A percentile compares a stretch with the other conserved stretches of the same genome.
Conservation (phyloP, 805 yeast species). For the Dipodascus geniculatus region DNA sequence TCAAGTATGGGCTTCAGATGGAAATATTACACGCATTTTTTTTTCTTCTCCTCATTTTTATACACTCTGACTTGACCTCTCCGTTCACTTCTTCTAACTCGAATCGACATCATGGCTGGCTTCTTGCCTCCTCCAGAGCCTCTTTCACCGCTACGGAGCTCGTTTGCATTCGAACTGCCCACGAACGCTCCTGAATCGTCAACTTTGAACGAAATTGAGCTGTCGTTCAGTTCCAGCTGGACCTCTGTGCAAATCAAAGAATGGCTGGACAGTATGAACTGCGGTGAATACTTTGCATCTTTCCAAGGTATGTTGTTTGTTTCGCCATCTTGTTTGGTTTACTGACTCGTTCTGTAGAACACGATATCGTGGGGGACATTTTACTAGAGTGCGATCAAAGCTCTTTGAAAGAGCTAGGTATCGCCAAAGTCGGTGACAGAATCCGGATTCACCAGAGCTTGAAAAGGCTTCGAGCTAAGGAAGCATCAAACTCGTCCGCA, state of each 20-base stretch:
- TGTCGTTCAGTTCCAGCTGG: constrained; percentile 15
- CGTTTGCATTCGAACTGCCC: constrained; percentile 11
- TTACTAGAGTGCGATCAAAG: constrained; percentile 48
- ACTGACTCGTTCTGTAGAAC: no score
- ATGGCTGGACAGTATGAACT: constrained; percentile 24
- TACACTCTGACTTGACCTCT: background rate
- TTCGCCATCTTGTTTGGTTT: no score
- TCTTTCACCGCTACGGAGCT: constrained; percentile 18
- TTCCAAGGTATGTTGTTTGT: constrained; percentile 9
- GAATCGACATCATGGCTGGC: constrained; percentile 3
- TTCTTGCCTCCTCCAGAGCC: constrained; percentile 21
- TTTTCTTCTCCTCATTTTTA: background rate
- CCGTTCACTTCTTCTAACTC: background rate
- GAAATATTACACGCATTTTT: background rate
- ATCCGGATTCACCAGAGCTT: constrained; percentile 54
- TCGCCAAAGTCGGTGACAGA: constrained; percentile 74
- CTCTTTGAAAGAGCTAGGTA: constrained; percentile 61
- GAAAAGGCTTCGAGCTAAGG: constrained; percentile 28
- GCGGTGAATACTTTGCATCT: constrained; percentile 18
- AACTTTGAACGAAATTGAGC: constrained; percentile 1
- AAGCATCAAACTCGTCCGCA: constrained; percentile 2
- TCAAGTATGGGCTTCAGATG: background rate
- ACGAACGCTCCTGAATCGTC: constrained; percentile 4
- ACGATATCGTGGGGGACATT: constrained; percentile 46
- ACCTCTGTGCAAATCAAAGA: constrained; percentile 18